Base-by-base conservation (phyloP, 1,284 basidiomycete species). In the Irpex lacteus region DNA sequence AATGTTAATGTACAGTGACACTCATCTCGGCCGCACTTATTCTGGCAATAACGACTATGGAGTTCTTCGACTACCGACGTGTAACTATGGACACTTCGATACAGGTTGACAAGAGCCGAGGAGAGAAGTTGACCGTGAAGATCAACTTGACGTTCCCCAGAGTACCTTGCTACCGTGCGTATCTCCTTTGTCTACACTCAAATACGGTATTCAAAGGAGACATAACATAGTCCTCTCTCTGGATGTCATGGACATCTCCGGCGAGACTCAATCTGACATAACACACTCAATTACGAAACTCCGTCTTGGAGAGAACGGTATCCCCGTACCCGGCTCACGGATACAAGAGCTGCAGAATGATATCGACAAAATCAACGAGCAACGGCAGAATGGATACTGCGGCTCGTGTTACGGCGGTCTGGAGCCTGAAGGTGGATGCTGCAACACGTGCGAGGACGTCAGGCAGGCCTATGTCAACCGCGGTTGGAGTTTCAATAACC, bases 231-330 rank as follows among this genome's bases (percentile, higher is more conserved):
- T 98, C 56, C 84, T 98, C 59, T 96, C 94, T 74, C 78, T 99
- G 62, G 98, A 99, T 76, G 89, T 99, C 61, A 98, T 98, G 93
- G 98, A 99, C 75, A 98, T 99, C 67, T 95, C 92, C 63, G 98
- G 98, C 34, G 97, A 98, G 80, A 89, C 92, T 54, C 95, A 98
- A 74, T 85, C 90, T 66, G 96, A 98, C 71, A 76, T 98, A 55
- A 85, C 92, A 9, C 97, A 98, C 77, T 95, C 96, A 73, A 85
- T 99, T 65, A 73, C 90, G 64, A 98, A 98, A 76, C 90, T 87
- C 5, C 88, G 98, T 18, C 78, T 98, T 32, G 84, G 87, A 66
- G 73, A 80, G 34, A 71, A 81, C 5, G 95, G 96, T 3, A 72
- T 75, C 7, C 75, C 80, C 11, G 82, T 97, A n/a, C 79, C 84